Percentiles rank a stretch among this genome's conserved stretches.
Conservation (phyloP, 148 eudicot species). For the Spergularia bocconei region DNA sequence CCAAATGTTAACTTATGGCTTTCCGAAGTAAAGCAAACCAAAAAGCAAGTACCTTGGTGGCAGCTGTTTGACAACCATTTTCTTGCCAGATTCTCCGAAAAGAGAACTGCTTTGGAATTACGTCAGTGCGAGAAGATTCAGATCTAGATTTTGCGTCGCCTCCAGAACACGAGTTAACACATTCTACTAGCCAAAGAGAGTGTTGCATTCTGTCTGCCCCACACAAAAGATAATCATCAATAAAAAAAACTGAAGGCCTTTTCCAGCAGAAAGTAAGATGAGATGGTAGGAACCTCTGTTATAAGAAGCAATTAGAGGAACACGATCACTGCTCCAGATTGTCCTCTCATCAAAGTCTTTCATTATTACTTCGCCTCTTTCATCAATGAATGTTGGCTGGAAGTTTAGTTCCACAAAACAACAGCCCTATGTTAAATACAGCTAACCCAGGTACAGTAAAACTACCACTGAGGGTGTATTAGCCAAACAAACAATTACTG, state of each 20-base stretch:
- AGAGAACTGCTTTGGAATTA: constrained; percentile 52
- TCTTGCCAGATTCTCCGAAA: constrained; percentile 92
- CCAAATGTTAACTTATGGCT: not conserved
- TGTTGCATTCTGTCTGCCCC: constrained; percentile 80
- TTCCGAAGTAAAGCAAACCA: constrained; percentile 8
- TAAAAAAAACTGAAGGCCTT: not conserved
- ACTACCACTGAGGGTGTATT: not conserved
- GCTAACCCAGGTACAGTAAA: constrained; percentile 1
- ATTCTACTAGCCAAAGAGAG: constrained; percentile 79
- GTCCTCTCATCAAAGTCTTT: constrained; percentile 90
- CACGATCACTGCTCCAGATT: constrained; percentile 81
- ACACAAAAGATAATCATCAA: constrained; percentile 5
- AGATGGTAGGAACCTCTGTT: constrained; percentile 57
- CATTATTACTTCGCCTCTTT: constrained; percentile 68
- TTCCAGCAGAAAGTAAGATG: not conserved
- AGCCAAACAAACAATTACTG: constrained; percentile 2
- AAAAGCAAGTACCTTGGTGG: constrained; percentile 61
- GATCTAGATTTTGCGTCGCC: constrained; percentile 33
- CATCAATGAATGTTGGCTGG: constrained; percentile 69
- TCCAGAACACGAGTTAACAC: constrained; percentile 37
- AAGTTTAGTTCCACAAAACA: constrained; percentile 8
- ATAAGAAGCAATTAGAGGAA: constrained; percentile 87
- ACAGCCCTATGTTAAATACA: constrained; percentile 4
- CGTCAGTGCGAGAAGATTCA: constrained; percentile 42
- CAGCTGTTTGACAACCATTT: constrained; percentile 73